Percentiles rank a stretch among this genome's conserved stretches.
Conservation (phyloP, 1,139 yeast species). For the Suhomyces anneliseae region DNA sequence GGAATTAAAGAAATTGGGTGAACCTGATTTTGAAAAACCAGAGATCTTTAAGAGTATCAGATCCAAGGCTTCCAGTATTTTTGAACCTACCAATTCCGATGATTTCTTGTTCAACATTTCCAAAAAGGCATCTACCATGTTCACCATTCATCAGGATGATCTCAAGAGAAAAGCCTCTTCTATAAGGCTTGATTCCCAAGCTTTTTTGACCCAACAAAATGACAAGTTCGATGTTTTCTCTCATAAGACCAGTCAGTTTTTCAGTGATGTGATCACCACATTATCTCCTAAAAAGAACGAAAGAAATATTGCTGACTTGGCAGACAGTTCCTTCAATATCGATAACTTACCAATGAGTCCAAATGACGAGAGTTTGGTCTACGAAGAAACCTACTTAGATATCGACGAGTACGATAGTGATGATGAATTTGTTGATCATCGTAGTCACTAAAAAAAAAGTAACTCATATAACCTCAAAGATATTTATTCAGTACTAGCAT, state of each 20-base stretch:
- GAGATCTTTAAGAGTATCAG: slow-evolving; percentile 2
- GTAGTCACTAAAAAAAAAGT: too few relatives aligned
- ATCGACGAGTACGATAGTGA: slow-evolving; percentile 31
- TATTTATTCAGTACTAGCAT: too few relatives aligned
- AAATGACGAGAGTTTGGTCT: slow-evolving; percentile 8
- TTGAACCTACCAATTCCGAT: neutral
- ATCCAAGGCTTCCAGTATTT: slow-evolving; percentile 2
- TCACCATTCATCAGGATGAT: slow-evolving; percentile 9
- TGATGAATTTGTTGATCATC: slow-evolving; percentile 1
- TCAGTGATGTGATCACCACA: slow-evolving; percentile 16
- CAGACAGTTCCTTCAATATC: slow-evolving; percentile 29
- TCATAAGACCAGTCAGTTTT: slow-evolving; percentile 16
- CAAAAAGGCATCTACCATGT: slow-evolving; percentile 9
- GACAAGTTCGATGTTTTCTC: slow-evolving; percentile 13
- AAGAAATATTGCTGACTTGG: slow-evolving; percentile 11
- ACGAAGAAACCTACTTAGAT: slow-evolving; percentile 18
- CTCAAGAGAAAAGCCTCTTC: slow-evolving; percentile 24
- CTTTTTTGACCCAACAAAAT: slow-evolving; percentile 7
- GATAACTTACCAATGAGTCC: slow-evolving; percentile 20
- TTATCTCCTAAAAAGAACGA: slow-evolving; percentile 16
- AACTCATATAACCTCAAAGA: too few relatives aligned
- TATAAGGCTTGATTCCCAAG: slow-evolving; percentile 10
- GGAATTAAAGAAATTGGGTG: slow-evolving; percentile 7
- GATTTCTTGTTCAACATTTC: slow-evolving; percentile 2
- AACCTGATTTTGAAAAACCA: neutral